Evolutionary conservation across 371 early-diverging fungal genomes (phyloP), one percentile per base, ranked within the genome.

Genomic region (Syncephalastrum sp.): DNA sequence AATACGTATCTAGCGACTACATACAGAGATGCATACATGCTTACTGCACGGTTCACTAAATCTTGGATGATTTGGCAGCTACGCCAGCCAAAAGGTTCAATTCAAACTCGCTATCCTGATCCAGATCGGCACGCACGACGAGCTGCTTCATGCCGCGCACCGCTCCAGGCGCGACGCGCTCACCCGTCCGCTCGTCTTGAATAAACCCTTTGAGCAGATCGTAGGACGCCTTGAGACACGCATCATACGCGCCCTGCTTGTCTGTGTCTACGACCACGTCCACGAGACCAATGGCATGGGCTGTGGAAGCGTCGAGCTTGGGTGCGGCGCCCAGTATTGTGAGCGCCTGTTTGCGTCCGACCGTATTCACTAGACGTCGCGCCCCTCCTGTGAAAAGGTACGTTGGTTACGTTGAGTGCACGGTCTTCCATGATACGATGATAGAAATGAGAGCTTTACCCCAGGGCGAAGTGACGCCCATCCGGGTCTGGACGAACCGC

Each of bases 401-500:
- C 8, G 10, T 33, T 33, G 38, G 10, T 5, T 12, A 33, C 21
- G 21, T 21, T 21, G 21, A 21, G 21, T 21, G 21, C 21, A 21
- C 21, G 21, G 21, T 21, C 21, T 21, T 21, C 21, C 21, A 12
- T 46, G n/a, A 46, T 21, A 16, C 14, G 13, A 42, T 54, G 5
- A 15, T 5, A 27, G 4, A 7, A 7, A 27, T 27, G 27, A 27
- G 10, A 19, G 21, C 21, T 21, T 43, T 49, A 56, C 79, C 84
- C 84, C 84, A 85, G 0, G 84, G 87, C 0, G 88, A 74, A 16
- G 77, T 77, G 8, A 88, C 77, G 0, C 87, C 88, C 84, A 87
- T 86, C 14, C 75, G 67, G 0, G 80, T 75, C 57, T 89, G 90
- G 1, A 89, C 82, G 57, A 87, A 89, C 27, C 81, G 82, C 14